Percentiles rank a stretch among this genome's conserved stretches.
Evolutionary conservation across 2,329 filamentous ascomycete species (phyloP).

Genomic region (Arachnomyces sp.): DNA sequence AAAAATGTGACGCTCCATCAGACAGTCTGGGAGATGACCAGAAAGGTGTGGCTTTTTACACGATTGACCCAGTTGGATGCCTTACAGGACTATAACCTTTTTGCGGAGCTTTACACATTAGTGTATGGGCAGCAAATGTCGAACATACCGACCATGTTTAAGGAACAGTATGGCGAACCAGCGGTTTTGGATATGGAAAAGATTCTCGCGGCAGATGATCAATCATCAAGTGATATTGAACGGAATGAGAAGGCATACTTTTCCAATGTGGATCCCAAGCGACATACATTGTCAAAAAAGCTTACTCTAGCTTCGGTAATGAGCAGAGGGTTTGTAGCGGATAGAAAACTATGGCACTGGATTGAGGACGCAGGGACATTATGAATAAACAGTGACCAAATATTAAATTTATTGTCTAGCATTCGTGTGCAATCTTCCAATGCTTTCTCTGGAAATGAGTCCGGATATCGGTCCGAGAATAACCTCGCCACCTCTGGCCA

Average conservation of each 20-base stretch:
- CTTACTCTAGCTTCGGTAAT: neutral
- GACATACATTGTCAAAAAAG: neutral
- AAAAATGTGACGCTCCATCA: neutral
- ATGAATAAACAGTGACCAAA: too few relatives aligned
- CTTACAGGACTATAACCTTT: slow-evolving; percentile 3
- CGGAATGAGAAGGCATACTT: neutral
- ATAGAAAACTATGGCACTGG: neutral
- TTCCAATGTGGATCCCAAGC: neutral
- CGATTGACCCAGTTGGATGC: slow-evolving; percentile 1
- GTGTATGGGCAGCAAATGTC: neutral
- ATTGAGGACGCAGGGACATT: neutral
- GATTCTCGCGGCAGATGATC: slow-evolving; percentile 1
- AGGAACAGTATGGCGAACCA: neutral
- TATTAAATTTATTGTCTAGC: too few relatives aligned
- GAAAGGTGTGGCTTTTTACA: slow-evolving; percentile 2
- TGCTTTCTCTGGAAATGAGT: too few relatives aligned
- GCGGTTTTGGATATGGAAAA: neutral
- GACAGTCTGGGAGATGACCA: neutral
- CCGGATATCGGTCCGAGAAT: too few relatives aligned
- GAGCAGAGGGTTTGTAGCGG: slow-evolving; percentile 1
- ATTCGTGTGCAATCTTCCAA: too few relatives aligned
- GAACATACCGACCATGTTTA: neutral
- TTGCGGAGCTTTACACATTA: neutral
- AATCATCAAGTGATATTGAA: slow-evolving; percentile 1
- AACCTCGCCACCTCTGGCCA: too few relatives aligned